Evolutionary conservation across 2,329 filamentous ascomycete genomes (phyloP).

Genomic region (Talaromyces sp.): DNA sequence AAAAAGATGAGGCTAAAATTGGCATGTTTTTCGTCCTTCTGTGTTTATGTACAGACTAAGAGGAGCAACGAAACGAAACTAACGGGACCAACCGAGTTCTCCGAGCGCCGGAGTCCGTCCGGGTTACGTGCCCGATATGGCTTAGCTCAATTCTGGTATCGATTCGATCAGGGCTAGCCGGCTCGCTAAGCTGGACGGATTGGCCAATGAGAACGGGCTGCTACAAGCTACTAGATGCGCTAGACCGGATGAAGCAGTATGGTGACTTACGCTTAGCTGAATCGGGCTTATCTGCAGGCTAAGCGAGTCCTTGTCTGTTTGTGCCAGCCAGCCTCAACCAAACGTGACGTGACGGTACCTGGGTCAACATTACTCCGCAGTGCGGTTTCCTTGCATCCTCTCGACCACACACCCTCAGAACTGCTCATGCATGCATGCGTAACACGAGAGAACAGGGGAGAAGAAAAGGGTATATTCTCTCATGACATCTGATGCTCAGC

Average conservation of each 20-base stretch:
- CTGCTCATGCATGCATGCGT: background rate
- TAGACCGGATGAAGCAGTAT: background rate
- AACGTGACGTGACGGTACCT: background rate
- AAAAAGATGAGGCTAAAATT: constrained; percentile 1
- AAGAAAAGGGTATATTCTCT: background rate
- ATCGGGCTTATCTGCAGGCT: constrained; percentile 3
- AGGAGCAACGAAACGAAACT: background rate
- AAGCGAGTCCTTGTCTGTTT: background rate
- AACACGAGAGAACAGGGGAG: background rate
- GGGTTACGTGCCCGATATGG: background rate
- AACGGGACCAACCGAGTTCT: constrained; percentile 4
- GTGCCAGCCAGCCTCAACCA: constrained; percentile 9
- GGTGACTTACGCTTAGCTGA: background rate
- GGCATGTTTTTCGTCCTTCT: no score
- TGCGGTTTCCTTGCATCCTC: background rate
- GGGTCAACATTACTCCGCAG: constrained; percentile 11
- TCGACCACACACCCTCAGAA: constrained; percentile 2
- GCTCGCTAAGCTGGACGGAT: background rate
- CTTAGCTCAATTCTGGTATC: background rate
- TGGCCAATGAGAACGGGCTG: background rate
- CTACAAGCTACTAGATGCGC: background rate
- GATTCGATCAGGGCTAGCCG: background rate
- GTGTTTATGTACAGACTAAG: no score
- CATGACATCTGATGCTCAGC: background rate
- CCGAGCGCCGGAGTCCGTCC: background rate